These are phyloP conservation scores for Colletotrichum simmondsii DNA, from an alignment of 2,329 filamentous ascomycete genomes.

Conservation along the genomic window DNA sequence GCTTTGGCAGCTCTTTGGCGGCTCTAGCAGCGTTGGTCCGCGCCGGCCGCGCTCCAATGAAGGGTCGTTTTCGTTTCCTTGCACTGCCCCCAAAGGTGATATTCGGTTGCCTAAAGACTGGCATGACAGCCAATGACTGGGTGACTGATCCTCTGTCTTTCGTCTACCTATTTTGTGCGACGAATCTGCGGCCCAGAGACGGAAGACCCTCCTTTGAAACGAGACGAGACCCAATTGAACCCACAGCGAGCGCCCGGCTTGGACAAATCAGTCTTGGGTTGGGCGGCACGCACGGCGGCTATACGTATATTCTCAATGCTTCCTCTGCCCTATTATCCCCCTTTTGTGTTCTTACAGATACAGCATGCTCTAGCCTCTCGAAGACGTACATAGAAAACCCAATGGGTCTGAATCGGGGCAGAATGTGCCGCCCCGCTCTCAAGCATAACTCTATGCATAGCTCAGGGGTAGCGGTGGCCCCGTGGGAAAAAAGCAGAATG, in stretches of 20 bases:
- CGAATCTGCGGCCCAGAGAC: neutral
- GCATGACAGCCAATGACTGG: neutral
- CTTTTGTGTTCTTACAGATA: neutral
- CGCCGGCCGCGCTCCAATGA: neutral
- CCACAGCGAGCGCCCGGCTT: neutral
- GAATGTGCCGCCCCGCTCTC: neutral
- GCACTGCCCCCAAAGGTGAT: neutral
- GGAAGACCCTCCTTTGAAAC: neutral
- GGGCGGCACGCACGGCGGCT: neutral
- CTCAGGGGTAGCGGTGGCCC: neutral
- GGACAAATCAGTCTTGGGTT: neutral
- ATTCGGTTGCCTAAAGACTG: neutral
- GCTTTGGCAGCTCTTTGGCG: neutral
- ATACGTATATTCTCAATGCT: neutral
- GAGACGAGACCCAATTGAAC: neutral
- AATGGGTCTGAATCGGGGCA: neutral
- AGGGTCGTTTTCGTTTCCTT: neutral
- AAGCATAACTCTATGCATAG: neutral
- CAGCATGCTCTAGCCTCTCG: neutral
- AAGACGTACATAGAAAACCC: neutral
- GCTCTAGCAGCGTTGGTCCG: neutral
- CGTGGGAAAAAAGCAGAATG: neutral
- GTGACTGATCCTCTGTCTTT: neutral
- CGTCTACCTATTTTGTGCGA: neutral
- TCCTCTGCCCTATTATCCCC: neutral